These are phyloP conservation scores for Calonectria pseudoreteaudii DNA, from an alignment of 2,329 filamentous ascomycete species.

Conservation along the genomic window DNA sequence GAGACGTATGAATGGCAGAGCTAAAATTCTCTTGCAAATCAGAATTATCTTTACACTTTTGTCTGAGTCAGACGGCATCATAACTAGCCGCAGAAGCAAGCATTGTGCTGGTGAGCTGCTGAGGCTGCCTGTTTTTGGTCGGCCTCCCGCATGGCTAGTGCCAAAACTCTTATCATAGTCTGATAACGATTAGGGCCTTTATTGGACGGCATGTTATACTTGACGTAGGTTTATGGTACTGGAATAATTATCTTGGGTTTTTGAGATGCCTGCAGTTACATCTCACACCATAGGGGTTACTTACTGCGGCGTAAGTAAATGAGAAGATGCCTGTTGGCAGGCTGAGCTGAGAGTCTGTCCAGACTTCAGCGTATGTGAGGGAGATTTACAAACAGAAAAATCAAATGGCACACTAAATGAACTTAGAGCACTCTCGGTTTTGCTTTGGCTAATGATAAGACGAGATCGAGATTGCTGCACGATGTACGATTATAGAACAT, in stretches of 20 bases:
- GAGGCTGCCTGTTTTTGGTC: neutral
- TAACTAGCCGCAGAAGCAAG: neutral
- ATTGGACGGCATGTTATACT: neutral
- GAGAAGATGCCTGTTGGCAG: no score
- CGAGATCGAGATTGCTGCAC: no score
- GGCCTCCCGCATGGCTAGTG: neutral
- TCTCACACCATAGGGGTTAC: no score
- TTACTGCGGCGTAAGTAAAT: no score
- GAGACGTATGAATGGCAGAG: neutral
- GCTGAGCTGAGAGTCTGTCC: no score
- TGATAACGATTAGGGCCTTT: neutral
- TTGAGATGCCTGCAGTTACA: neutral
- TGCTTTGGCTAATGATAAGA: no score
- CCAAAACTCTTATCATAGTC: neutral
- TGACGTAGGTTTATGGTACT: neutral
- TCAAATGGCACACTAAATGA: no score
- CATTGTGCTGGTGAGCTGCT: neutral
- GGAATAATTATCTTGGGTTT: neutral
- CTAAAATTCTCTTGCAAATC: neutral
- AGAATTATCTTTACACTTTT: neutral
- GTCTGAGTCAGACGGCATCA: neutral
- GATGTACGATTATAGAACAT: no score
- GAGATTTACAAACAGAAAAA: no score
- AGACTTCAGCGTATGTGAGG: no score
- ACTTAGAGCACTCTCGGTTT: no score